Evolutionary conservation across 2,329 filamentous ascomycete genomes (phyloP), one percentile per base, ranked within the genome.

Genomic region (Pseudodiploospora longispora): DNA sequence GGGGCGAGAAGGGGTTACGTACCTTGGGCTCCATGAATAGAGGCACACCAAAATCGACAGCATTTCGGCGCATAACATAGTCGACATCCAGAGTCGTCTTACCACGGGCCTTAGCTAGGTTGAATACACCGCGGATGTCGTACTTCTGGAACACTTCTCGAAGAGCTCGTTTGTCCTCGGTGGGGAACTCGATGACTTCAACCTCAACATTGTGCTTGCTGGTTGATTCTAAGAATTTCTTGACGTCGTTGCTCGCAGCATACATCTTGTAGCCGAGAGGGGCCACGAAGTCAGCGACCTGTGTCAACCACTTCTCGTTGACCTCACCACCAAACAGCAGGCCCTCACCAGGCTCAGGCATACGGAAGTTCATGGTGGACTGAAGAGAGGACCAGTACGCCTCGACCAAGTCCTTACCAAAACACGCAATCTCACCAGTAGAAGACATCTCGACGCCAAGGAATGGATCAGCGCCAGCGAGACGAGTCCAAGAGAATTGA

Each of bases 1-100:
- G 33, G n/a, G 6, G 29, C 30, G 30, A 30, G 7, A 34, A 34
- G 12, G 2, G 32, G 32, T 9, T 34, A 34, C 80, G 71, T 74
- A 94, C 89, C 83, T 93, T 91, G 43, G 90, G 88, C 73, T 97
- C 91, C 90, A 96, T 96, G 68, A 98, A 97, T 45, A 98, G 75
- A 40, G 93, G 93, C 30, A 97, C 89, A 56, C 91, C 91, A 65
- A 98, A 98, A 70, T 98, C 93, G 45, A 98, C 93, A 29, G 93
- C 93, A 62, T 98, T 98, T 63, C 93, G 82, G 59, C 93, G 82
- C 91, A 97, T 97, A 46, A 98, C 89, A 59, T 98, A 98, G 72
- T 98, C 90, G 60, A 94, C 87, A 62, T 98, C 93, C 49, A 86
- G 72, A 49, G 87, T 74, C 33, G 85, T 91, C 75, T 87, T 90